A percentile compares a stretch with the other conserved stretches of the same genome.
phyloP scores from a whole-genome alignment of 345 rosid species.

The Ailanthus altissimus region DNA sequence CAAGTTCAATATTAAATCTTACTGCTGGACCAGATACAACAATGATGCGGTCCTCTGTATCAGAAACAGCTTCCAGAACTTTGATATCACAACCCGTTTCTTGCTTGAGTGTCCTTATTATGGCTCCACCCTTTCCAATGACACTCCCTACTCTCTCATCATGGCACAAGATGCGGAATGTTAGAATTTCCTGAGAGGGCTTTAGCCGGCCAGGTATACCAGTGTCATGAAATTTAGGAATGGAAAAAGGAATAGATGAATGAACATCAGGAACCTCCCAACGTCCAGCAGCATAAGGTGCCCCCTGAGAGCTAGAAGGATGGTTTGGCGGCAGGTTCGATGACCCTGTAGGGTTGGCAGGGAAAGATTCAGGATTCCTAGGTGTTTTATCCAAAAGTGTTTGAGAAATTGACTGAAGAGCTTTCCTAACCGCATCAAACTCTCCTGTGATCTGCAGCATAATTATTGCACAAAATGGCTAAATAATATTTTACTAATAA shows the following conservation, averaged over 20 bases:
- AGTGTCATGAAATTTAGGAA: conserved; percentile 40
- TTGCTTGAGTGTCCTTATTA: conserved; percentile 60
- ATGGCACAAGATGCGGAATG: conserved; percentile 59
- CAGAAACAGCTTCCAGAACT: conserved; percentile 57
- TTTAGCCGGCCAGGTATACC: conserved; percentile 43
- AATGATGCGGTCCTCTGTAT: conserved; percentile 61
- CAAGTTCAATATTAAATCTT: conserved; percentile 32
- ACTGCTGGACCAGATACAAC: conserved; percentile 71
- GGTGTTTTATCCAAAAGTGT: conserved; percentile 57
- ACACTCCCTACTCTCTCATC: conserved; percentile 66
- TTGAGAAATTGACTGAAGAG: conserved; percentile 54
- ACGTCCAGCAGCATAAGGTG: conserved; percentile 38
- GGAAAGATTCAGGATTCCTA: conserved; percentile 42
- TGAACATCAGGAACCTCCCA: conserved; percentile 36
- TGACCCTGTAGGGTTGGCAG: conserved; percentile 39
- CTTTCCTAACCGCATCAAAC: conserved; percentile 61
- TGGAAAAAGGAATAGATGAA: conserved; percentile 25
- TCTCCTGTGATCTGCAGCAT: conserved; percentile 63
- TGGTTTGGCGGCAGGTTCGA: conserved; percentile 37
- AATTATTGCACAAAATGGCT: neutral
- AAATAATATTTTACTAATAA: neutral
- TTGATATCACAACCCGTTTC: conserved; percentile 80
- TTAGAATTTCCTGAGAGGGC: conserved; percentile 45
- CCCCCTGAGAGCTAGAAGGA: conserved; percentile 46
- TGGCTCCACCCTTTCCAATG: conserved; percentile 75